Evolutionary conservation across 2,329 filamentous ascomycete species (phyloP).

Genomic region (Pseudogymnoascus sp.): DNA sequence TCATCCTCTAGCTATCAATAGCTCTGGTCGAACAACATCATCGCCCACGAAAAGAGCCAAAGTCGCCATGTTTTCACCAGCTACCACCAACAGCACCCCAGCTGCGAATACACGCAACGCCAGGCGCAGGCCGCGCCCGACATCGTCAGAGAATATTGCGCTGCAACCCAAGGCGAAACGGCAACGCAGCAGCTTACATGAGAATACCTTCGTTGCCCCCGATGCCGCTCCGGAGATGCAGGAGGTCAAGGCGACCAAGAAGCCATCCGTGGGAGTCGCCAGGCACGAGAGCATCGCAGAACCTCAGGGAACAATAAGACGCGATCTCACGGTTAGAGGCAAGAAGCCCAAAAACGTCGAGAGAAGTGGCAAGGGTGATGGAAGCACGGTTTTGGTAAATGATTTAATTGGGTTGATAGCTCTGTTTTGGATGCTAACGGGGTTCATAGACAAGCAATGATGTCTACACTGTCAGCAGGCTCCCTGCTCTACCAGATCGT

Average conservation of each 20-base stretch:
- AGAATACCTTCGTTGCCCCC: constrained; percentile 48
- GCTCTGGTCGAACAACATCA: background rate
- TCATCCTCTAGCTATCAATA: background rate
- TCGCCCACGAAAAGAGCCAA: background rate
- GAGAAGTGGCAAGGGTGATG: constrained; percentile 61
- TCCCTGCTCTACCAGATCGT: constrained; percentile 72
- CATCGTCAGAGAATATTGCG: constrained; percentile 43
- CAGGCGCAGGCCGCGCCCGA: constrained; percentile 51
- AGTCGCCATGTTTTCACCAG: constrained; percentile 49
- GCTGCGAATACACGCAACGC: constrained; percentile 49
- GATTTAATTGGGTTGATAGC: constrained; percentile 6
- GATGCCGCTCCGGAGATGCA: constrained; percentile 44
- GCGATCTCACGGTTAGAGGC: constrained; percentile 50
- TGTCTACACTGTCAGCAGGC: constrained; percentile 76
- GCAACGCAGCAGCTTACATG: constrained; percentile 48
- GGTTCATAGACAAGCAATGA: constrained; percentile 65
- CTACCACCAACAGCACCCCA: constrained; percentile 39
- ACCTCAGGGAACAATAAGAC: constrained; percentile 19
- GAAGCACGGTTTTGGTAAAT: constrained; percentile 56
- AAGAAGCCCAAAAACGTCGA: constrained; percentile 58
- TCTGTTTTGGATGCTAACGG: constrained; percentile 12
- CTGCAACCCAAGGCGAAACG: constrained; percentile 57
- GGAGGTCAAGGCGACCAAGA: constrained; percentile 45
- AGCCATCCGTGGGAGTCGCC: constrained; percentile 30
- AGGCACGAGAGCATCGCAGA: constrained; percentile 26